Evolutionary conservation across 805 yeast species (phyloP), one percentile per base, ranked within the genome.

Genomic region (Barnettozyma populi): DNA sequence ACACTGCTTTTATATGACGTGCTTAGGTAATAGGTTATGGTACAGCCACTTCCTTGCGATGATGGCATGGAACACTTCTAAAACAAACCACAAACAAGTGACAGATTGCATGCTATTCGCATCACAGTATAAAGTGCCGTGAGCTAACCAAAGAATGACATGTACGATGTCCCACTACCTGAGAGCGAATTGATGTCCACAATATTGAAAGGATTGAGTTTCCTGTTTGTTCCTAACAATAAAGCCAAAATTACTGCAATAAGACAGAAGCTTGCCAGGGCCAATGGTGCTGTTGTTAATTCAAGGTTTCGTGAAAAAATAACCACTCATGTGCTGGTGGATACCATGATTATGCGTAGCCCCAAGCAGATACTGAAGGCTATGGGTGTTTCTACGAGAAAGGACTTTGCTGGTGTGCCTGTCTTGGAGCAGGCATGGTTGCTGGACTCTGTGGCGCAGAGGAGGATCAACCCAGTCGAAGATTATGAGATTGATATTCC

Each of bases 401-500:
- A 24, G 2, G 45, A 45, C n/a, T 11, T 32, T 16, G 38, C 13
- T 11, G 25, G 36, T 4, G 16, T 44, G 1, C 44, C 52, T 4
- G 44, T 55, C 8, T 24, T 57, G 39, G 37, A 43, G 21, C 62
- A 59, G 37, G 37, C 34, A 8, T 60, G 64, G 64, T 31, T 60
- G 6, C 35, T 52, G 6, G 56, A 57, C 13, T 57, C 59, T 3
- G 45, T 57, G 4, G 52, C 47, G 9, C 44, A 48, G 31, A n/a
- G 35, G 2, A 25, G 43, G 23, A 7, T 53, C 10, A 38, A 51
- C 8, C 36, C 43, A 2, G 3, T 21, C 4, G 40, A 46, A 2
- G 38, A 41, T 0, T 60, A 49, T 41, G 29, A 31, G 7, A 52
- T 56, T 16, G 45, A 54, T 6, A 39, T 52, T 11, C 48, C 41